Percentiles rank a stretch among this genome's conserved stretches.
Conservation (phyloP, 2,329 filamentous ascomycete genomes). For the Paraphaeosphaeria minitans region DNA sequence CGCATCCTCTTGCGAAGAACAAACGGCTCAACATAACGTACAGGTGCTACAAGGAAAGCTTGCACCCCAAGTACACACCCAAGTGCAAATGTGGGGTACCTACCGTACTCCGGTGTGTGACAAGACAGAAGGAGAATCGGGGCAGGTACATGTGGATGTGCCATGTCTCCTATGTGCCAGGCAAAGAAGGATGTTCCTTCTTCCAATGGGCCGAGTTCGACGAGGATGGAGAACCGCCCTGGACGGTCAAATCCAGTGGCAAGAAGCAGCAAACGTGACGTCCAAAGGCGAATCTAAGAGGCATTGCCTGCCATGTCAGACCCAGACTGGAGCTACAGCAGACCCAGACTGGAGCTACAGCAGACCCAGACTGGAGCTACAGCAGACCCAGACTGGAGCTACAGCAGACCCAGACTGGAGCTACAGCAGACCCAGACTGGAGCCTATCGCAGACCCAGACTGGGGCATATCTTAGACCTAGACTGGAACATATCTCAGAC, state of each 20-base stretch:
- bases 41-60: slow-evolving; percentile 76
- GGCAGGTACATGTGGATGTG: slow-evolving; percentile 96
- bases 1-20: slow-evolving; percentile 80
- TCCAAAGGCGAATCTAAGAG: background rate
- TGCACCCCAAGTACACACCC: slow-evolving; percentile 80
- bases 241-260: slow-evolving; percentile 44
- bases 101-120: slow-evolving; percentile 74
- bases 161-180: slow-evolving; percentile 73
- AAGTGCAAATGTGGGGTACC: slow-evolving; percentile 76
- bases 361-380: background rate
- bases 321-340: background rate
- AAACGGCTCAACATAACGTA: slow-evolving; percentile 94
- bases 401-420: background rate
- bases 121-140: slow-evolving; percentile 74
- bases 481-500: too few relatives aligned
- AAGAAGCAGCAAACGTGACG: slow-evolving; percentile 1
- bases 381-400: background rate
- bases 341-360: background rate
- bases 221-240: slow-evolving; percentile 79
- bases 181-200: slow-evolving; percentile 55
- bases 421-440: background rate
- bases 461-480: too few relatives aligned
- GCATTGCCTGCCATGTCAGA: background rate
- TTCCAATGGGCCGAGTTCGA: slow-evolving; percentile 46
- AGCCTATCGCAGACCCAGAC: background rate